Evolutionary conservation across 2,329 filamentous ascomycete genomes (phyloP).

Genomic region (Scedosporium minutisporum): DNA sequence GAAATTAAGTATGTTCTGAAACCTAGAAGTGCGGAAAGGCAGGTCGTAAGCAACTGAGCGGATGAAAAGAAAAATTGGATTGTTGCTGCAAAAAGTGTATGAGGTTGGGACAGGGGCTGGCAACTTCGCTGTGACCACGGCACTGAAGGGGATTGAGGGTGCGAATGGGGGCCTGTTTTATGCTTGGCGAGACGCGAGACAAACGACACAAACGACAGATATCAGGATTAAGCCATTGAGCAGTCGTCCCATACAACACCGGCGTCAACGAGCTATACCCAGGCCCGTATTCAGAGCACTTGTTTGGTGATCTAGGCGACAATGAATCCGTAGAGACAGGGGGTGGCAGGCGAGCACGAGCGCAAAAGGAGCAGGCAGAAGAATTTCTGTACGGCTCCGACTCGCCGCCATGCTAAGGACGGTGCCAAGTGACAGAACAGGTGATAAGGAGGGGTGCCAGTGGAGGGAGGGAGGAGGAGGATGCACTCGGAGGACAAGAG

Average conservation of each 20-base stretch:
- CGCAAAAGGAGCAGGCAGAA: slow-evolving; percentile 5
- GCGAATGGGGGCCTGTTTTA: background rate
- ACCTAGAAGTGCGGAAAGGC: background rate
- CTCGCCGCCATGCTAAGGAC: background rate
- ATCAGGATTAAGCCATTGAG: background rate
- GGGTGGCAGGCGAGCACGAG: background rate
- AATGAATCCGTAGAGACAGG: background rate
- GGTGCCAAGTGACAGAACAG: background rate
- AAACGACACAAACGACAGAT: slow-evolving; percentile 3
- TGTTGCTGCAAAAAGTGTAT: background rate
- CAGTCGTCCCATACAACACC: background rate
- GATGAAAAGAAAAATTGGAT: background rate
- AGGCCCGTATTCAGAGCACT: background rate
- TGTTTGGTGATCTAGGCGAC: background rate
- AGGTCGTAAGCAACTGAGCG: slow-evolving; percentile 1
- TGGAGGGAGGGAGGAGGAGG: background rate
- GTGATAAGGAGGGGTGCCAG: slow-evolving; percentile 1
- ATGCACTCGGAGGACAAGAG: slow-evolving; percentile 3
- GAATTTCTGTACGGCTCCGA: slow-evolving; percentile 4
- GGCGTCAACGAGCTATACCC: background rate
- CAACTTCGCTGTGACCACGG: background rate
- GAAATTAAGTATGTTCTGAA: background rate
- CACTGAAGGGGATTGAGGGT: background rate
- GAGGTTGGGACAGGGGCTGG: background rate
- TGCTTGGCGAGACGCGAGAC: background rate